A percentile compares a stretch with the other conserved stretches of the same genome.
Evolutionary conservation across 306 rosid genomes (phyloP).

Genomic region (Gillenia trifoliata): DNA sequence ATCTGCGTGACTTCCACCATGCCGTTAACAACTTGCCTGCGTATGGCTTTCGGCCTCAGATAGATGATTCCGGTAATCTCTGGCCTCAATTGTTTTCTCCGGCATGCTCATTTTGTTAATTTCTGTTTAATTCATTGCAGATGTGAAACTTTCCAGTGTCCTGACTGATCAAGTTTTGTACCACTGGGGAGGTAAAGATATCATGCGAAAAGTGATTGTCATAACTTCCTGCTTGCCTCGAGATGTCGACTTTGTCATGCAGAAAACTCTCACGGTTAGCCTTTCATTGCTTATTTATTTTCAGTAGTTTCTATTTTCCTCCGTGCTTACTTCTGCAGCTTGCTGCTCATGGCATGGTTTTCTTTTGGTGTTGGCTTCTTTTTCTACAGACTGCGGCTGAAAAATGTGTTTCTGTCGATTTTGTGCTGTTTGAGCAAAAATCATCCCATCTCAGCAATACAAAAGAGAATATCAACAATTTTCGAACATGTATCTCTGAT

Average conservation of each 20-base stretch:
- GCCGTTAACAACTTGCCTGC: conserved; percentile 56
- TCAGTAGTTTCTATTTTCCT: background rate
- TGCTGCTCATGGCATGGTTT: background rate
- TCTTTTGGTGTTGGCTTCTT: background rate
- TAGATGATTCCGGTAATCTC: conserved; percentile 29
- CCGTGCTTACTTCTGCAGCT: background rate
- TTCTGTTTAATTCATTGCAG: conserved; percentile 28
- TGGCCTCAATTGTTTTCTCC: background rate
- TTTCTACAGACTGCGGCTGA: conserved; percentile 57
- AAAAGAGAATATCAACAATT: conserved; percentile 44
- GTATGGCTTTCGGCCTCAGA: conserved; percentile 45
- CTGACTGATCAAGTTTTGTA: conserved; percentile 57
- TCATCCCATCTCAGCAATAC: conserved; percentile 49
- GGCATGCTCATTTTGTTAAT: background rate
- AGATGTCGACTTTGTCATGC: conserved; percentile 44
- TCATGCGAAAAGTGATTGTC: conserved; percentile 57
- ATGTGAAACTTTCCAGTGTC: conserved; percentile 53
- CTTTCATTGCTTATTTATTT: background rate
- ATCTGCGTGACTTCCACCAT: conserved; percentile 61
- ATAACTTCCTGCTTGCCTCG: conserved; percentile 52
- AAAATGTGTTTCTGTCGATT: conserved; percentile 64
- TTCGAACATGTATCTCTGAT: conserved; percentile 44
- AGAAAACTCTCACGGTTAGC: conserved; percentile 54
- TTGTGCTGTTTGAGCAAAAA: conserved; percentile 58
- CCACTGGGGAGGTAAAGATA: conserved; percentile 72